These are phyloP conservation scores for Typha latifolia DNA, from an alignment of 176 grass and related monocot species.

Conservation along the genomic window DNA sequence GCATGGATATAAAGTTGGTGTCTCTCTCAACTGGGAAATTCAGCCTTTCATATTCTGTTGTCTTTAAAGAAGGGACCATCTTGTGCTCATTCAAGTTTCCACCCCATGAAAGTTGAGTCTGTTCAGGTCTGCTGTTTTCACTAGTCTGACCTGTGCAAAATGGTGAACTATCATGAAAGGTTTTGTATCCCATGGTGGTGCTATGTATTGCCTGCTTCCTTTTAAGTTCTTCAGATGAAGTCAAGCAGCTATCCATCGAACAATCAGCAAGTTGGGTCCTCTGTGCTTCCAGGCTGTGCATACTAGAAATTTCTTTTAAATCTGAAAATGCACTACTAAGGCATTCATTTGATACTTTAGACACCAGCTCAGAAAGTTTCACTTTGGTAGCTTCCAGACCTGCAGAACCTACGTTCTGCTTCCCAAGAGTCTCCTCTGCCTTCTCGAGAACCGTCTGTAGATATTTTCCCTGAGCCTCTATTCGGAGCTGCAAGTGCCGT, in stretches of 20 bases:
- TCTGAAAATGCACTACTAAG: constrained; percentile 37
- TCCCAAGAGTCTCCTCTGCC: constrained; percentile 84
- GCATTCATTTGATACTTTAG: constrained; percentile 67
- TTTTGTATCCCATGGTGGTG: constrained; percentile 30
- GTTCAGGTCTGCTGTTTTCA: constrained; percentile 5
- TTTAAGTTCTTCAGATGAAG: constrained; percentile 43
- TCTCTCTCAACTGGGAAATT: constrained; percentile 33
- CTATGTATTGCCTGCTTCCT: constrained; percentile 40
- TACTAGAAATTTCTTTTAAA: constrained; percentile 34
- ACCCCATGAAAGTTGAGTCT: constrained; percentile 28
- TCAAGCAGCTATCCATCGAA: constrained; percentile 52
- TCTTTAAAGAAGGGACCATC: constrained; percentile 20
- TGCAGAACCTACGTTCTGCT: constrained; percentile 50
- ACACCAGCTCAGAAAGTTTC: constrained; percentile 63
- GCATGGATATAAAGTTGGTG: constrained; percentile 19
- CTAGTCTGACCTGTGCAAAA: constrained; percentile 23
- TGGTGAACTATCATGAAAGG: constrained; percentile 38
- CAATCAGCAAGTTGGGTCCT: constrained; percentile 52
- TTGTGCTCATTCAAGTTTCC: constrained; percentile 35
- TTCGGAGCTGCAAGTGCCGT: constrained; percentile 73
- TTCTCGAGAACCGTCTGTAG: constrained; percentile 90
- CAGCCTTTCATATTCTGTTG: constrained; percentile 21
- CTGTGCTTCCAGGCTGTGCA: constrained; percentile 37
- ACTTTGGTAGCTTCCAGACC: constrained; percentile 66
- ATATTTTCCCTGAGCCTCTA: constrained; percentile 92